Evolutionary conservation across 306 rosid species (phyloP), one percentile per base, ranked within the genome.

Genomic region (Betula pendula): DNA sequence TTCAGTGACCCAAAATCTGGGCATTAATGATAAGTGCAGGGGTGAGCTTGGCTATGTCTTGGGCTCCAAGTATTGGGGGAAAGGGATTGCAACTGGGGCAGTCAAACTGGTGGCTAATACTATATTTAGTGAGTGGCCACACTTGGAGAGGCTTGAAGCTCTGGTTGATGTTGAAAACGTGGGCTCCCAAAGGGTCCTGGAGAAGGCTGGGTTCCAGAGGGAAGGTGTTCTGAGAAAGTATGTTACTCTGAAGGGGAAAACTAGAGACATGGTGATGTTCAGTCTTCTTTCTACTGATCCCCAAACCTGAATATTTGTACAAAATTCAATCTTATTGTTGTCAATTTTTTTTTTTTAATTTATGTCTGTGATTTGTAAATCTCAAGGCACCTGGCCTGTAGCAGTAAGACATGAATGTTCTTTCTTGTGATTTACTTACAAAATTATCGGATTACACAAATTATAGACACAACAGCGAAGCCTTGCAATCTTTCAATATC

Each of bases 161-260:
- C 49, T 82, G 81, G 91, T 85, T 20, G 88, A 85, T 45, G 45
- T 77, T 6, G 88, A 89, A 58, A 89, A 89, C 68, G 56, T 40
- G n/a, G 90, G 83, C 25, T 89, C 92, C 4, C 88, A 89, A 55
- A 84, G 72, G 87, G 89, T 85, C 9, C 59, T 90, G 0, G 77
- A 82, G 24, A 90, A 88, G 58, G 66, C 80, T 58, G 91, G 96
- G 70, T 87, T 90, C 47, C 16, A 43, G 2, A 85, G 77, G 12
- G 91, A 87, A 73, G 87, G 90, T 6, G 1, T 82, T 52, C 70
- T 84, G 5, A 82, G 90, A 66, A 90, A 84, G 49, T 87, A 76
- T 77, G 86, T 86, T 8, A 59, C 73, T 66, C 82, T 83, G 49
- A 91, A 91, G 75, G 90, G 90, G 5, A 58, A 75, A 52, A 59